phyloP scores from a whole-genome alignment of 495 filamentous ascomycete species.

The Xylaria intraflava region DNA sequence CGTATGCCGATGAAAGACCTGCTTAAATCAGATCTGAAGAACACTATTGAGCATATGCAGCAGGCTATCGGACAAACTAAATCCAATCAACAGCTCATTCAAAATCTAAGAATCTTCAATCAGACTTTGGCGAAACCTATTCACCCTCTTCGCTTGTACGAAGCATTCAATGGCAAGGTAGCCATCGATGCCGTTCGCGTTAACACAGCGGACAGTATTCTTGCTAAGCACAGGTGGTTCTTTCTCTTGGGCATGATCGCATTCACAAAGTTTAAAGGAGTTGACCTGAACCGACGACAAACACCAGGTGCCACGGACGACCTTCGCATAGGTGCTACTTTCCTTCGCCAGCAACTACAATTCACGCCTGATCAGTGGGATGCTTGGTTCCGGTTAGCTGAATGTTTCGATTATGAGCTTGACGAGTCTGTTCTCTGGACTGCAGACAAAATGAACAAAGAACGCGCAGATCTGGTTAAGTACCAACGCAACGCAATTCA shows the following conservation, averaged over 20 bases:
- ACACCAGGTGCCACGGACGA: slow-evolving; percentile 75
- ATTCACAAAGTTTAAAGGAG: slow-evolving; percentile 76
- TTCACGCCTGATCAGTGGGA: slow-evolving; percentile 85
- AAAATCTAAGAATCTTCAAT: slow-evolving; percentile 69
- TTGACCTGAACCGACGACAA: slow-evolving; percentile 63
- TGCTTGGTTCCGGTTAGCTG: slow-evolving; percentile 89
- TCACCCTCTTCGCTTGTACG: slow-evolving; percentile 73
- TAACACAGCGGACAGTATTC: slow-evolving; percentile 42
- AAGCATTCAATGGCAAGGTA: slow-evolving; percentile 68
- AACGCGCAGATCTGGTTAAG: slow-evolving; percentile 62
- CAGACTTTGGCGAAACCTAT: slow-evolving; percentile 73
- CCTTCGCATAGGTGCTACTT: slow-evolving; percentile 72
- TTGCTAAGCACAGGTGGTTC: slow-evolving; percentile 85
- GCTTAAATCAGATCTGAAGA: slow-evolving; percentile 80
- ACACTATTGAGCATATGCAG: slow-evolving; percentile 85
- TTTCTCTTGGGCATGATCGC: slow-evolving; percentile 85
- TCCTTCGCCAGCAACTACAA: slow-evolving; percentile 79
- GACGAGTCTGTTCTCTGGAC: slow-evolving; percentile 92
- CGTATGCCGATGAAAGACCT: slow-evolving; percentile 87
- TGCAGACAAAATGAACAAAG: slow-evolving; percentile 93
- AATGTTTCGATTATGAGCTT: slow-evolving; percentile 83
- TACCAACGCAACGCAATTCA: slow-evolving; percentile 82
- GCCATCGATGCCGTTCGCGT: slow-evolving; percentile 50
- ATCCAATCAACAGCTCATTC: slow-evolving; percentile 57
- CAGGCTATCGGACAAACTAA: slow-evolving; percentile 53